These are phyloP conservation scores for Ailanthus altissimus DNA, from an alignment of 345 rosid species.

Conservation along the genomic window DNA sequence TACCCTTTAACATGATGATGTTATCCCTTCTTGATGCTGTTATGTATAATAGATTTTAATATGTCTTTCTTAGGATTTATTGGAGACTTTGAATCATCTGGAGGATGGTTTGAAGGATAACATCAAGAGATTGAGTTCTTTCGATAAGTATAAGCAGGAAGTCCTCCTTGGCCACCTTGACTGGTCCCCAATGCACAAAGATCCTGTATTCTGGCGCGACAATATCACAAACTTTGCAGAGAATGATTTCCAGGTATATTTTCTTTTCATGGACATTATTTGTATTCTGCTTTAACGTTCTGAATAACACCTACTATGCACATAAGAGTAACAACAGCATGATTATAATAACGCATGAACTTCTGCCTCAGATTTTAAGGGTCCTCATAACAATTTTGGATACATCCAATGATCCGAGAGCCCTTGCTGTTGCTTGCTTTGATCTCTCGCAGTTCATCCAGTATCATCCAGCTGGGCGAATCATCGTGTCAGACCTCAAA, in stretches of 20 bases:
- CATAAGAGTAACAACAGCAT: neutral
- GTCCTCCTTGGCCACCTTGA: constrained; percentile 95
- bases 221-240: constrained; percentile 82
- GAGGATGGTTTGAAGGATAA: constrained; percentile 83
- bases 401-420: constrained; percentile 81
- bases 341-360: neutral
- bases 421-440: constrained; percentile 87
- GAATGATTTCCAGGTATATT: constrained; percentile 86
- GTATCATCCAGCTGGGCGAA: constrained; percentile 86
- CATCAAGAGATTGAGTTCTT: constrained; percentile 86
- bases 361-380: constrained; percentile 69
- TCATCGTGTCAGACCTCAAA: constrained; percentile 81
- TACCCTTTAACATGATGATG: neutral
- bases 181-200: constrained; percentile 99
- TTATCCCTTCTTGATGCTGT: neutral
- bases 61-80: constrained; percentile 59
- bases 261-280: neutral
- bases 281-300: neutral
- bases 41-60: neutral
- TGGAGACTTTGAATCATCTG: constrained; percentile 82
- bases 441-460: constrained; percentile 97
- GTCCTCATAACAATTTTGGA: constrained; percentile 91
- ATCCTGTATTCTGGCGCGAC: constrained; percentile 91
- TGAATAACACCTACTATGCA: neutral
- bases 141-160: constrained; percentile 94